These are phyloP conservation scores for Neopestalotiopsis clavispora DNA, from an alignment of 2,329 filamentous ascomycete genomes.

Conservation along the genomic window DNA sequence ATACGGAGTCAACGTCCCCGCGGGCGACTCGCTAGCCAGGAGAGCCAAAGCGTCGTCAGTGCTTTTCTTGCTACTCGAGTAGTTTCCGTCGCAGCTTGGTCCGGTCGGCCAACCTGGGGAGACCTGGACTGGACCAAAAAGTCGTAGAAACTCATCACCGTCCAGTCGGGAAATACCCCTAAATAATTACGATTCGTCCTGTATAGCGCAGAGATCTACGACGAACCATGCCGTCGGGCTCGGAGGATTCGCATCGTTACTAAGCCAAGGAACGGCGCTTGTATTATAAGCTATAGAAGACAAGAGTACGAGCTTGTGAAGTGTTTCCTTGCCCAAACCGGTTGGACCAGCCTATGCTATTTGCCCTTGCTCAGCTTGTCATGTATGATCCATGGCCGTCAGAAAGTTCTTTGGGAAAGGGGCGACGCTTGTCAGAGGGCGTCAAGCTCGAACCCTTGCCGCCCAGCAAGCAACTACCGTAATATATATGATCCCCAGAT, in stretches of 20 bases:
- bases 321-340: neutral
- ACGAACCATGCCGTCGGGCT: neutral
- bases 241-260: neutral
- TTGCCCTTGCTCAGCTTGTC: conserved; percentile 3
- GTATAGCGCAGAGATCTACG: neutral
- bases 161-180: neutral
- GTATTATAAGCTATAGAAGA: neutral
- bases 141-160: neutral
- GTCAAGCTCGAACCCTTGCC: neutral
- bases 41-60: neutral
- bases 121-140: neutral
- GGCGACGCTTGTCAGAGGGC: neutral
- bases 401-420: neutral
- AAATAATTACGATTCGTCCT: neutral
- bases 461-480: neutral
- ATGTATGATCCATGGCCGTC: neutral
- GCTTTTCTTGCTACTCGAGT: neutral
- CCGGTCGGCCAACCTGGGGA: neutral
- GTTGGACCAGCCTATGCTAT: neutral
- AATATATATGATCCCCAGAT: conserved; percentile 1
- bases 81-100: neutral
- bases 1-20: neutral
- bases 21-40: conserved; percentile 2
- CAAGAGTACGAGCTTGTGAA: neutral
- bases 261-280: conserved; percentile 7